phyloP scores from a whole-genome alignment of 805 yeast genomes.

The Candida khao-thaluensis region DNA sequence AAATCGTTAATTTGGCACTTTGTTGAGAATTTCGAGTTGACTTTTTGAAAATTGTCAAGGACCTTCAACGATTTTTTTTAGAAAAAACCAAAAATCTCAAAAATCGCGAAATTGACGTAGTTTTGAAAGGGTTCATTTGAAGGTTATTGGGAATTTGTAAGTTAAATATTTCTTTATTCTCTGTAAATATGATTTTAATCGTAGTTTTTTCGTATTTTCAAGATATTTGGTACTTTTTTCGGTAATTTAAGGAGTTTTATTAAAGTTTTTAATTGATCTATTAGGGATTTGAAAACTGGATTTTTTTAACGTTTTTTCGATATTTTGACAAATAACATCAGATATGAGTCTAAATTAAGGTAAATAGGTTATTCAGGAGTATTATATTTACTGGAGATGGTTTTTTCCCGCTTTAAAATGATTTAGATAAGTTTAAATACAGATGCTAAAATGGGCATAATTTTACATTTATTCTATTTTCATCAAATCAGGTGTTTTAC shows the following conservation, averaged over 20 bases:
- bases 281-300: background rate
- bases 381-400: too few species aligned
- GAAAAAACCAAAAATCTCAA: background rate
- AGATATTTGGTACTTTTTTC: background rate
- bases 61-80: background rate
- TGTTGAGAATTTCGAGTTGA: background rate
- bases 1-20: too few species aligned
- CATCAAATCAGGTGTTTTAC: too few species aligned
- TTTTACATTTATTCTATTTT: too few species aligned
- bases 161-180: background rate
- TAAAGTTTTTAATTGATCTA: background rate
- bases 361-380: too few species aligned
- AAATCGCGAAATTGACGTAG: background rate
- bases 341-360: too few species aligned
- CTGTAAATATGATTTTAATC: background rate
- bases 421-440: too few species aligned
- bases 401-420: too few species aligned
- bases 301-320: background rate
- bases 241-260: background rate
- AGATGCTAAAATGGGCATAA: too few species aligned
- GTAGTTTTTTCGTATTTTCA: background rate
- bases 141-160: background rate
- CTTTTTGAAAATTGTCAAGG: background rate
- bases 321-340: too few species aligned
- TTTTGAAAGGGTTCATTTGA: background rate